phyloP scores from a whole-genome alignment of 768 basidiomycete species.

The Leccinum variicolor region DNA sequence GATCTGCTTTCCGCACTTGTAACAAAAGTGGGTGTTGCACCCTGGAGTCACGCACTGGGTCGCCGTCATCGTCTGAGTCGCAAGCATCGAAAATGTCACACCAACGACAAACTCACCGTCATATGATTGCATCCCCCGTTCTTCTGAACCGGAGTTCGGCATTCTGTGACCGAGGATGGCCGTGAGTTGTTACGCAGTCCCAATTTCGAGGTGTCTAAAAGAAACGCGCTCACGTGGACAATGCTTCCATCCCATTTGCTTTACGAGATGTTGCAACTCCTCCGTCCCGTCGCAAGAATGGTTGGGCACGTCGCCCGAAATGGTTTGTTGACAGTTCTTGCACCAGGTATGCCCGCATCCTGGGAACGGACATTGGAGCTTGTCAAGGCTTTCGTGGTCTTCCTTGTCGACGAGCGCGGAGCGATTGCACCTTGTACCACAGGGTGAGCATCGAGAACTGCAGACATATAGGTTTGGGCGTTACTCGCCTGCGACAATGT shows the following conservation, averaged over 20 bases:
- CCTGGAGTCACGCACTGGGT: slow-evolving; percentile 47
- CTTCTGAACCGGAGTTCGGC: slow-evolving; percentile 49
- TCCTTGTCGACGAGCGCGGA: slow-evolving; percentile 46
- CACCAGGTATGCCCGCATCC: slow-evolving; percentile 57
- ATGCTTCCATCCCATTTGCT: slow-evolving; percentile 54
- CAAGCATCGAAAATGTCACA: neutral
- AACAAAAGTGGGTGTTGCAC: slow-evolving; percentile 58
- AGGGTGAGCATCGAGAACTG: neutral
- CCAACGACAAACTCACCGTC: slow-evolving; percentile 39
- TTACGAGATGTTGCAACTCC: slow-evolving; percentile 50
- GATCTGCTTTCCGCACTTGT: slow-evolving; percentile 47
- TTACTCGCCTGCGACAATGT: slow-evolving; percentile 46
- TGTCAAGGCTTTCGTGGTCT: slow-evolving; percentile 39
- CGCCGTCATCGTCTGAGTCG: neutral
- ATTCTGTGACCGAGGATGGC: slow-evolving; percentile 25
- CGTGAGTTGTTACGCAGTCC: neutral
- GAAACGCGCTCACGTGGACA: slow-evolving; percentile 47
- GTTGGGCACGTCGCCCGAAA: slow-evolving; percentile 29
- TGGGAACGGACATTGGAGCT: slow-evolving; percentile 47
- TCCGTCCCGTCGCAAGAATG: slow-evolving; percentile 58
- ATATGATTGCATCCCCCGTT: slow-evolving; percentile 57
- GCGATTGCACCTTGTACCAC: slow-evolving; percentile 41
- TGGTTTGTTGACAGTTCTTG: slow-evolving; percentile 48
- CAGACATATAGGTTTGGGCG: neutral
- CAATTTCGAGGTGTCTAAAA: neutral